These are phyloP conservation scores for Macrophomina tecta DNA, from an alignment of 2,329 filamentous ascomycete species.

Conservation along the genomic window DNA sequence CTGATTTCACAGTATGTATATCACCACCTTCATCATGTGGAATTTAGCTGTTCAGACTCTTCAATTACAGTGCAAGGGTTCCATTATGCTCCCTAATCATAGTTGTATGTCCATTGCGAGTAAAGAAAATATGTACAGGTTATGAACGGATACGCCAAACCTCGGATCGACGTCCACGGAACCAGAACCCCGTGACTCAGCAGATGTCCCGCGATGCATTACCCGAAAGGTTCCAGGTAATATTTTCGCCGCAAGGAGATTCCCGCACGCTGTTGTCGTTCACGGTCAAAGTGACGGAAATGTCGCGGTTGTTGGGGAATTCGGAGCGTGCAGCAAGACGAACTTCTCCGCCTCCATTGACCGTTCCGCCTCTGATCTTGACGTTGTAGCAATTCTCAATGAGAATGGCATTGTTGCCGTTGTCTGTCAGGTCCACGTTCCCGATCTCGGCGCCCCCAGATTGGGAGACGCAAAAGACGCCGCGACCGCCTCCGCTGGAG, in stretches of 20 bases:
- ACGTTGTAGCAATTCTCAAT: constrained; percentile 67
- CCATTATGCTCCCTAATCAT: no score
- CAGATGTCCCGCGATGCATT: constrained; percentile 53
- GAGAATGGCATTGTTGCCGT: constrained; percentile 63
- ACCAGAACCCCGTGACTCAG: constrained; percentile 32
- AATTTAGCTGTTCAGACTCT: no score
- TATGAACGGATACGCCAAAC: no score
- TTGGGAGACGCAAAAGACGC: constrained; percentile 63
- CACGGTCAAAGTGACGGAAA: constrained; percentile 57
- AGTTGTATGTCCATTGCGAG: no score
- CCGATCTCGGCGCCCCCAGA: constrained; percentile 61
- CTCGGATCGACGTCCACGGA: no score
- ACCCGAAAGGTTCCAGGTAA: constrained; percentile 57
- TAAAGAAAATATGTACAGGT: no score
- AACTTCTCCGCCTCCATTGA: constrained; percentile 63
- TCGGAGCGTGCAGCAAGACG: constrained; percentile 59
- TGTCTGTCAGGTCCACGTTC: constrained; percentile 57
- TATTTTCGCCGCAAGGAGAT: constrained; percentile 61
- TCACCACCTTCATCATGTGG: no score
- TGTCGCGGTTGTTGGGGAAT: constrained; percentile 61
- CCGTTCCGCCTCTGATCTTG: constrained; percentile 56
- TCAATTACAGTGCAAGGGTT: no score
- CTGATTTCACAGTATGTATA: no score
- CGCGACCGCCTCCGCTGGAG: constrained; percentile 63
- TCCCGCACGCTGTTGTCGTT: constrained; percentile 60